Conservation (phyloP, 495 filamentous ascomycete species). For the Lophium mytilinum region DNA sequence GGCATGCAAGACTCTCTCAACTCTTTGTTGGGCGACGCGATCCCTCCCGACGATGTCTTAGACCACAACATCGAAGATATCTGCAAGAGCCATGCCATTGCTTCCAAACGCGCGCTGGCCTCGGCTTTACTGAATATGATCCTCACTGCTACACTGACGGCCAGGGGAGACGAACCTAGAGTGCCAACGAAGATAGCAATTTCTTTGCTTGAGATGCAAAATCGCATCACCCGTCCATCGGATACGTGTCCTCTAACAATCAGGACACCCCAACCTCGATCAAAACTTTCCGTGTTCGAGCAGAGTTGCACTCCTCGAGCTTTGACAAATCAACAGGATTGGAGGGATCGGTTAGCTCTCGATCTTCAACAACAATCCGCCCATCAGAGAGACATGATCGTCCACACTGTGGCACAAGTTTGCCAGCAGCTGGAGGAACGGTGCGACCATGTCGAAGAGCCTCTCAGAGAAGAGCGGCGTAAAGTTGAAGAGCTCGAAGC, state of each 20-base stretch:
- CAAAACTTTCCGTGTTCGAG: conserved; percentile 11
- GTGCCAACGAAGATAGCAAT: conserved; percentile 6
- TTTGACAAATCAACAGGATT: conserved; percentile 1
- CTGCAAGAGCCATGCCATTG: neutral
- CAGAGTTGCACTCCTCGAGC: conserved; percentile 14
- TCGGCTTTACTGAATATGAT: conserved; percentile 17
- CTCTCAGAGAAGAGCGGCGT: conserved; percentile 40
- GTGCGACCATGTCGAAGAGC: conserved; percentile 44
- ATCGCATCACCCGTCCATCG: neutral
- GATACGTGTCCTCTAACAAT: neutral
- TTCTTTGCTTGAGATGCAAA: conserved; percentile 11
- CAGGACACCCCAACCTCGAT: neutral
- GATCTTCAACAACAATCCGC: conserved; percentile 34
- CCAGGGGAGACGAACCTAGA: conserved; percentile 11
- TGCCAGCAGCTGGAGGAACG: conserved; percentile 50
- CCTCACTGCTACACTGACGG: conserved; percentile 24
- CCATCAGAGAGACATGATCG: conserved; percentile 35
- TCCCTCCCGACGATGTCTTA: neutral
- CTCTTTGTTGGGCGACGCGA: neutral
- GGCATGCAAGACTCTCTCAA: neutral
- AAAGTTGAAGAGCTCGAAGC: conserved; percentile 32
- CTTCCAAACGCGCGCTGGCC: conserved; percentile 6
- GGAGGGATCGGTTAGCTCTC: conserved; percentile 11
- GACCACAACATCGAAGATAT: neutral
- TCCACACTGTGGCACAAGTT: conserved; percentile 42